Evolutionary conservation across 352 stramenopile genomes (phyloP), one percentile per base, ranked within the genome.

Genomic region (Globisporangium radiosum): DNA sequence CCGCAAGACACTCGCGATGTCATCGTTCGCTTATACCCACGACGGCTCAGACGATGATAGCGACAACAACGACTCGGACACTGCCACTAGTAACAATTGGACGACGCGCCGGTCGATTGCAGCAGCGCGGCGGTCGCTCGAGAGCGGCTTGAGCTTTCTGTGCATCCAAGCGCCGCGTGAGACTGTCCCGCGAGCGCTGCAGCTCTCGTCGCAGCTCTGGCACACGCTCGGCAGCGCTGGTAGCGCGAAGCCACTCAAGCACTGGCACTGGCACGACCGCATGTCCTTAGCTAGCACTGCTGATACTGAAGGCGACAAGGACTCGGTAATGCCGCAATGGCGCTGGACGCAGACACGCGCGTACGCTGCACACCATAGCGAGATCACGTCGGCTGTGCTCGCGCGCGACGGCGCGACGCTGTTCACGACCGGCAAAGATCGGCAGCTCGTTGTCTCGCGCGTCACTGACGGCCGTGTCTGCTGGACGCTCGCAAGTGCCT

Each of bases 351-450:
- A 86, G 54, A 68, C 68, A 14, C 68, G 63, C 0, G 62, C 71
- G 0, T 62, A 69, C 44, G 56, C 70, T 8, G 42, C 88, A n/a
- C 81, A 92, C 54, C 66, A 68, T 7, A 67, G 78, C 38, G 81
- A 89, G 55, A 70, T 92, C 58, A 90, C 83, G 11, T 86, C 71
- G 17, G 68, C 66, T 0, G 72, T 89, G 33, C 62, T 94, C 7
- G 81, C 81, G 5, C 75, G 75, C 38, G 70, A 89, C 37, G 66
- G 66, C 17, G 44, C 62, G 10, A 69, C 63, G 44, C 48, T 92
- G n/a, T 85, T 86, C 51, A 81, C 83, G 6, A 85, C 81, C 5
- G 86, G 75, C 51, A 87, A 90, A 40, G 81, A 94, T 63, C 77
- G 73, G 17, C 78, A 69, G 7, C 58, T 93, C 8, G 88, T 90